A percentile compares a stretch with the other conserved stretches of the same genome.
Conservation (phyloP, 257 asterid genomes). For the Verbascum thapsus region DNA sequence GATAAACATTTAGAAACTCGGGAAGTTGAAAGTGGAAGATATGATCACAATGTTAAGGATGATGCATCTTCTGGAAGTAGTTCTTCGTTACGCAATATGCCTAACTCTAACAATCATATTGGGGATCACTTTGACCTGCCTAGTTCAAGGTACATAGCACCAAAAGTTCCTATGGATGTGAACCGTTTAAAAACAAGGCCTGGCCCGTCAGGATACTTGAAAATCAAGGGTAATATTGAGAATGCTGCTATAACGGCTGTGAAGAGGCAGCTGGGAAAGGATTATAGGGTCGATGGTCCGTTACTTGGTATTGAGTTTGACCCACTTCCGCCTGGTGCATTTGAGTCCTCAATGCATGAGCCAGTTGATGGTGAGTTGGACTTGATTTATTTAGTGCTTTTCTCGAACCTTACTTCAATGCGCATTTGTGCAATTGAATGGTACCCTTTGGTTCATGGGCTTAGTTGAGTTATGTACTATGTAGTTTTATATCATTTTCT, state of each 20-base stretch:
- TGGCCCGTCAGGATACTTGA: conserved; percentile 94
- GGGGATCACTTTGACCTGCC: conserved; percentile 44
- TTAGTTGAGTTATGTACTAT: neutral
- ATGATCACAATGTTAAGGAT: no score
- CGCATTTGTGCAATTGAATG: neutral
- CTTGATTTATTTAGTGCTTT: conserved; percentile 10
- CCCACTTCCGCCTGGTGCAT: conserved; percentile 80
- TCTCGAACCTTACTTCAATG: neutral
- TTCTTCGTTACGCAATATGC: conserved; percentile 54
- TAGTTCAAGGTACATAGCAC: conserved; percentile 49
- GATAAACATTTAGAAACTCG: conserved; percentile 52
- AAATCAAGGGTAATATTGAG: conserved; percentile 79
- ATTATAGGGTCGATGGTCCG: conserved; percentile 79
- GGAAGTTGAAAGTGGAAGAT: conserved; percentile 81
- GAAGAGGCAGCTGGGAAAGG: conserved; percentile 83
- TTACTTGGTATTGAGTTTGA: conserved; percentile 88
- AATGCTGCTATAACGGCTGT: conserved; percentile 81
- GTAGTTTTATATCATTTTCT: neutral
- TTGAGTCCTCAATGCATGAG: conserved; percentile 52
- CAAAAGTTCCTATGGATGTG: conserved; percentile 45
- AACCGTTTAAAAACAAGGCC: conserved; percentile 54
- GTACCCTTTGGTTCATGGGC: neutral
- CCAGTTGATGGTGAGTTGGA: conserved; percentile 52
- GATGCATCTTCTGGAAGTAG: conserved; percentile 80
- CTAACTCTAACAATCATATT: conserved; percentile 42